Percentiles rank a stretch among this genome's conserved stretches.
Conservation (phyloP, 805 yeast genomes). For the Lachancea quebecensis region DNA sequence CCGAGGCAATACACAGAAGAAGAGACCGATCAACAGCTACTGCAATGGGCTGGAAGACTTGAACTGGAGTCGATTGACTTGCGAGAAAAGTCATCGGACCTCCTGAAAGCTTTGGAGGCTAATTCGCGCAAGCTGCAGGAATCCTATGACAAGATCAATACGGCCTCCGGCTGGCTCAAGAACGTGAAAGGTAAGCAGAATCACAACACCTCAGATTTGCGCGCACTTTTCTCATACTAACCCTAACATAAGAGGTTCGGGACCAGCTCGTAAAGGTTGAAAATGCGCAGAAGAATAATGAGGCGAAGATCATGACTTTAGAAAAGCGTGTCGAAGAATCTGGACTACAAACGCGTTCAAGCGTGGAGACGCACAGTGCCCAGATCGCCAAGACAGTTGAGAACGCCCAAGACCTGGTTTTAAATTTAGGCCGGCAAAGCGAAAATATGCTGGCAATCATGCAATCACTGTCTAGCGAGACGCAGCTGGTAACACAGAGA, state of each 20-base stretch:
- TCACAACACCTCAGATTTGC: not conserved
- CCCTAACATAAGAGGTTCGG: too few relatives aligned
- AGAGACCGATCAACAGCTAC: slow-evolving; percentile 26
- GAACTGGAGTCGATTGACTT: slow-evolving; percentile 44
- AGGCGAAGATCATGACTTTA: too few relatives aligned
- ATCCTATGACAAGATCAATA: slow-evolving; percentile 9
- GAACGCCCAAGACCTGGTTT: not conserved
- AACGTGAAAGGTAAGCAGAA: slow-evolving; percentile 13
- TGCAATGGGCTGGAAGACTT: slow-evolving; percentile 44
- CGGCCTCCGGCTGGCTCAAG: slow-evolving; percentile 6
- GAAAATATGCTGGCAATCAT: slow-evolving; percentile 17
- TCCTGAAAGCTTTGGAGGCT: slow-evolving; percentile 15
- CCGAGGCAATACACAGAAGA: slow-evolving; percentile 1
- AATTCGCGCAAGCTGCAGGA: slow-evolving; percentile 13
- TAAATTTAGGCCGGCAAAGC: not conserved
- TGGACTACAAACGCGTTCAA: too few relatives aligned
- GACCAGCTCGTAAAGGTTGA: too few relatives aligned
- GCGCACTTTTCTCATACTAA: too few relatives aligned
- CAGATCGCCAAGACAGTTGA: not conserved
- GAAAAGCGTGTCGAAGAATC: too few relatives aligned
- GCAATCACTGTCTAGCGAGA: slow-evolving; percentile 16
- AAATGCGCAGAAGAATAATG: too few relatives aligned
- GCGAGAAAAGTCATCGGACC: slow-evolving; percentile 26
- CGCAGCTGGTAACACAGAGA: slow-evolving; percentile 11
- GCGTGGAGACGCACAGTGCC: too few relatives aligned